Base-by-base conservation (phyloP, 768 basidiomycete genomes). In the Pseudohyphozyma bogoriensis region DNA sequence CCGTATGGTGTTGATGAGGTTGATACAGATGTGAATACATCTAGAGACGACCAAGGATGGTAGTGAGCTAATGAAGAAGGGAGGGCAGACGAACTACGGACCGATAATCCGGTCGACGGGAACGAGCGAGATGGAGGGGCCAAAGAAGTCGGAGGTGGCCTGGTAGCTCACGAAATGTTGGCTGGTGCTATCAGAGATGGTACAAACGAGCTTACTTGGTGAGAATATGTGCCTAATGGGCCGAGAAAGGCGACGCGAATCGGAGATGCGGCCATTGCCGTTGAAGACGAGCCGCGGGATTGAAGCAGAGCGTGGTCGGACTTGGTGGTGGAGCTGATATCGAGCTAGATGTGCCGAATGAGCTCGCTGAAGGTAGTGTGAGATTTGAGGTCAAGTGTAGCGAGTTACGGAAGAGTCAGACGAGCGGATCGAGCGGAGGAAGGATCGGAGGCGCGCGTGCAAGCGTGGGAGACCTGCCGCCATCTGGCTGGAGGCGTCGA, bases 211-310 rank as follows among this genome's bases (percentile, higher is more conserved):
- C 56, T 46, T 24, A 59, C 69, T 49, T 70, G 69, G 45, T 70
- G 69, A 2, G 69, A 66, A 31, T 70, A 70, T 1, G 69, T 70
- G 15, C 69, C 69, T 26, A 64, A 55, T 24, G 69, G 69, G n/a
- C 69, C 72, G 29, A 69, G 59, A 55, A 67, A 67, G 24, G 59
- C 62, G 55, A 66, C 52, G 29, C 65, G 60, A 26, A 59, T 58
- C 13, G 18, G 46, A 1, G 52, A 2, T 1, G 56, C 2, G 24
- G n/a, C 11, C 26, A 11, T 20, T 0, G 22, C 1, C 2, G 44
- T 18, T 18, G 7, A 18, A 20, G 42, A 29, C 29, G 46, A 29
- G 32, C n/a, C n/a, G n/a, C n/a, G n/a, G n/a, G n/a, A n/a, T n/a
- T n/a, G n/a, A n/a, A n/a, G n/a, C n/a, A n/a, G n/a, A n/a, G n/a